phyloP scores from a whole-genome alignment of 192 early-diverging fungal genomes.

The Backusella parvicylindrica region DNA sequence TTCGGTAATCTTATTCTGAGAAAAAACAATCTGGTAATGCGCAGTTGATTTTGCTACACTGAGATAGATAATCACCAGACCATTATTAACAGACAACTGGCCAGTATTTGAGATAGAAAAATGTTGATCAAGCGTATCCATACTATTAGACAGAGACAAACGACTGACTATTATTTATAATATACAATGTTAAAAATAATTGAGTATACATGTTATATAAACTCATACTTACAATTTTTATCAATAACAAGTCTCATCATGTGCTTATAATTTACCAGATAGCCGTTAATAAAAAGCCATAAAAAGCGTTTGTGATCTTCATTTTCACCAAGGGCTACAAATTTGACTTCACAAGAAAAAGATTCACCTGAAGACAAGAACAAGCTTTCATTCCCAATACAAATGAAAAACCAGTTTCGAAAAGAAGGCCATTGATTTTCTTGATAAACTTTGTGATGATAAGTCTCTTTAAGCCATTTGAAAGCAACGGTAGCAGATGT shows the following conservation, averaged over 20 bases:
- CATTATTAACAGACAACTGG: not conserved
- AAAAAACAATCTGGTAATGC: not conserved
- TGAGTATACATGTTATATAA: not conserved
- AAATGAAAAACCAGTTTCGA: slow-evolving; percentile 23
- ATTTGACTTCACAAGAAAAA: not conserved
- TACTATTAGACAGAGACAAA: not conserved
- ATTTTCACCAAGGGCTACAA: slow-evolving; percentile 1
- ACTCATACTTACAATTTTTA: slow-evolving; percentile 4
- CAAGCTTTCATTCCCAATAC: not conserved
- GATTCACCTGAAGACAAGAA: slow-evolving; percentile 19
- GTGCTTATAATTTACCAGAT: slow-evolving; percentile 25
- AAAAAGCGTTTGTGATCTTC: slow-evolving; percentile 20
- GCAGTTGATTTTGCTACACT: not conserved
- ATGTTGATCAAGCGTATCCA: not conserved
- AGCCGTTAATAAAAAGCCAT: slow-evolving; percentile 22
- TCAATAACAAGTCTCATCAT: slow-evolving; percentile 13
- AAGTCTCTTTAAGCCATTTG: slow-evolving; percentile 19
- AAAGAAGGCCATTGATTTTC: slow-evolving; percentile 13
- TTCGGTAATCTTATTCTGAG: not conserved
- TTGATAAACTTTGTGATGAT: not conserved
- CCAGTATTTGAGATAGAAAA: not conserved
- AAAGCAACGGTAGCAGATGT: slow-evolving; percentile 16
- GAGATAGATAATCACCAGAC: not conserved
- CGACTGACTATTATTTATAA: not conserved
- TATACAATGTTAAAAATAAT: not conserved